A percentile compares a stretch with the other conserved stretches of the same genome.
These are phyloP conservation scores for Mycocentrospora acerina DNA, from an alignment of 2,329 filamentous ascomycete genomes.

Conservation along the genomic window DNA sequence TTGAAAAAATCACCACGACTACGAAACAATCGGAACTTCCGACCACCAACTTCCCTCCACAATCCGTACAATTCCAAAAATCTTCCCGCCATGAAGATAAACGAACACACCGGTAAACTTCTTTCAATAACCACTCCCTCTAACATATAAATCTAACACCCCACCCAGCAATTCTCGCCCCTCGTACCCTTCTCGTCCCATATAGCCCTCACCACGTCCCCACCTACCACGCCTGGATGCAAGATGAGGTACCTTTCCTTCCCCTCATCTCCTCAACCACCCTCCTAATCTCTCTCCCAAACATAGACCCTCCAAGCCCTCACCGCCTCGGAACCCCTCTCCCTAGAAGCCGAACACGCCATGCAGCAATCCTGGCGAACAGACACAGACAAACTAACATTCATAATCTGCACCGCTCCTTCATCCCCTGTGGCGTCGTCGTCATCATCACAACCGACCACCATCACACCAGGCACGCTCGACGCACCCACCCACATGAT, in stretches of 20 bases:
- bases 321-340: slow-evolving; percentile 84
- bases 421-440: no score
- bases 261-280: background rate
- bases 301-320: slow-evolving; percentile 67
- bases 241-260: slow-evolving; percentile 62
- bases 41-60: background rate
- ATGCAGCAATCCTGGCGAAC: slow-evolving; percentile 89
- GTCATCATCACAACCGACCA: no score
- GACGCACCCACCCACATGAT: slow-evolving; percentile 57
- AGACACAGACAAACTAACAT: slow-evolving; percentile 85
- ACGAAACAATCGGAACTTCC: no score
- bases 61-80: background rate
- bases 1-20: no score
- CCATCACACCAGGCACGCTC: slow-evolving; percentile 28
- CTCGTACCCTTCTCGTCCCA: slow-evolving; percentile 73
- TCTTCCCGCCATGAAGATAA: slow-evolving; percentile 42
- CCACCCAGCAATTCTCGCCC: slow-evolving; percentile 64
- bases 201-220: slow-evolving; percentile 81
- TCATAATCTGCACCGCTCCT: slow-evolving; percentile 67
- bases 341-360: slow-evolving; percentile 77
- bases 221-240: slow-evolving; percentile 89
- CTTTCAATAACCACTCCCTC: background rate
- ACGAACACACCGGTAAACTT: slow-evolving; percentile 42
- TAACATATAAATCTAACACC: background rate
- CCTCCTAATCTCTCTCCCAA: slow-evolving; percentile 1